phyloP scores from a whole-genome alignment of 1,139 yeast species.

The Candida smagusa region DNA sequence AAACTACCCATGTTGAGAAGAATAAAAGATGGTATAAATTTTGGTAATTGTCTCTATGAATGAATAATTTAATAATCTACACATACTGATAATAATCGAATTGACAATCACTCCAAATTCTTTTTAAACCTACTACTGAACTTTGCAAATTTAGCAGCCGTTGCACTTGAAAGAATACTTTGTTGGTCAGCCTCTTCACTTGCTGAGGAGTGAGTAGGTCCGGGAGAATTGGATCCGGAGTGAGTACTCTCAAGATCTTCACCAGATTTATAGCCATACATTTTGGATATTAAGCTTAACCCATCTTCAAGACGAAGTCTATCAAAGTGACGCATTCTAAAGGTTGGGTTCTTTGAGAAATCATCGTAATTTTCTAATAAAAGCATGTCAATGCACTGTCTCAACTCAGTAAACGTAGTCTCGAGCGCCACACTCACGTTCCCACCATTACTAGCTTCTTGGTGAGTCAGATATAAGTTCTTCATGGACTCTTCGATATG shows the following conservation, averaged over 20 bases:
- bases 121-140: conserved; percentile 36
- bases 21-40: conserved; percentile 22
- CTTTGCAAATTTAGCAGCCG: conserved; percentile 42
- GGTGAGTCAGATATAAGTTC: conserved; percentile 22
- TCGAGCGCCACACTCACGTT: conserved; percentile 38
- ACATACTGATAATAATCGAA: neutral
- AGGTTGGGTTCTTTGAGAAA: conserved; percentile 35
- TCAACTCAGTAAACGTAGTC: conserved; percentile 43
- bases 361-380: conserved; percentile 39
- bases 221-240: neutral
- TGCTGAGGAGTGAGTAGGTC: conserved; percentile 6
- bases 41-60: conserved; percentile 16
- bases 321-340: conserved; percentile 42
- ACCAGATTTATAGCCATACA: conserved; percentile 19
- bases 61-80: neutral
- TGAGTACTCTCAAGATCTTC: neutral
- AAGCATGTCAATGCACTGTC: conserved; percentile 44
- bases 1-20: conserved; percentile 17
- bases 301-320: conserved; percentile 44
- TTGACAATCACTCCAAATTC: conserved; percentile 9
- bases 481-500: conserved; percentile 43
- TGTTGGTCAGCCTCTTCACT: conserved; percentile 22
- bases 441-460: conserved; percentile 16
- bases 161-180: conserved; percentile 24
- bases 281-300: conserved; percentile 32